Conservation (phyloP, 2,329 filamentous ascomycete genomes). For the Penicillium oxalicum region DNA sequence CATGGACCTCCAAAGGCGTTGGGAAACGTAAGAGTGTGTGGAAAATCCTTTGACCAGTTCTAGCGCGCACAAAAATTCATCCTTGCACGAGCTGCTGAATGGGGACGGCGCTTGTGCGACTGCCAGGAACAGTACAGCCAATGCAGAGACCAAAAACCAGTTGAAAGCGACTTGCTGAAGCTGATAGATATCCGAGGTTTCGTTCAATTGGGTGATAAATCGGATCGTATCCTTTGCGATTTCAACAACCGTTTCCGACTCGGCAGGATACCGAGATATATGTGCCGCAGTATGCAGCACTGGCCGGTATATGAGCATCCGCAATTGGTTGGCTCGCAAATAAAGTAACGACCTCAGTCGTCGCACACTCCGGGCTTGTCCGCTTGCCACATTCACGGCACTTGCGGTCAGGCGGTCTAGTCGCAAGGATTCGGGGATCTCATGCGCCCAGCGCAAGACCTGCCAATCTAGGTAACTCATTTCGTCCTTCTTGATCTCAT, state of each 20-base stretch:
- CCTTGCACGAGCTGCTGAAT: constrained; percentile 52
- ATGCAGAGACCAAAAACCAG: constrained; percentile 58
- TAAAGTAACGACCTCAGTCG: constrained; percentile 78
- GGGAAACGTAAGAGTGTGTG: constrained; percentile 55
- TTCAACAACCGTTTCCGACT: constrained; percentile 63
- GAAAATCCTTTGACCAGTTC: constrained; percentile 58
- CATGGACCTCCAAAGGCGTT: constrained; percentile 58
- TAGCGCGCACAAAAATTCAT: constrained; percentile 61
- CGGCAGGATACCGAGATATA: constrained; percentile 66
- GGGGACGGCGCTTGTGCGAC: constrained; percentile 57
- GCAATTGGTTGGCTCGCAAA: constrained; percentile 80
- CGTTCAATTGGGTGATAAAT: constrained; percentile 54
- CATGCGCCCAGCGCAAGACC: constrained; percentile 75
- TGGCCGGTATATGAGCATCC: constrained; percentile 80
- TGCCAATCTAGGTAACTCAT: constrained; percentile 76
- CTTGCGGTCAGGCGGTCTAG: constrained; percentile 50
- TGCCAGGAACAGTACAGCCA: constrained; percentile 58
- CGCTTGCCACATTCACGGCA: constrained; percentile 37
- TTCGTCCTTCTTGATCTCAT: constrained; percentile 64
- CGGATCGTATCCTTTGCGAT: constrained; percentile 60
- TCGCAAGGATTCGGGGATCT: constrained; percentile 58
- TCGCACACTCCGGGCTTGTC: constrained; percentile 54
- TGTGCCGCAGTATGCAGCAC: constrained; percentile 68
- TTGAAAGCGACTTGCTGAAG: constrained; percentile 60
- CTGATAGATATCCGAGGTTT: constrained; percentile 56